Evolutionary conservation across 345 rosid genomes (phyloP), one percentile per base, ranked within the genome.

Genomic region (Gynandropsis gynandra): DNA sequence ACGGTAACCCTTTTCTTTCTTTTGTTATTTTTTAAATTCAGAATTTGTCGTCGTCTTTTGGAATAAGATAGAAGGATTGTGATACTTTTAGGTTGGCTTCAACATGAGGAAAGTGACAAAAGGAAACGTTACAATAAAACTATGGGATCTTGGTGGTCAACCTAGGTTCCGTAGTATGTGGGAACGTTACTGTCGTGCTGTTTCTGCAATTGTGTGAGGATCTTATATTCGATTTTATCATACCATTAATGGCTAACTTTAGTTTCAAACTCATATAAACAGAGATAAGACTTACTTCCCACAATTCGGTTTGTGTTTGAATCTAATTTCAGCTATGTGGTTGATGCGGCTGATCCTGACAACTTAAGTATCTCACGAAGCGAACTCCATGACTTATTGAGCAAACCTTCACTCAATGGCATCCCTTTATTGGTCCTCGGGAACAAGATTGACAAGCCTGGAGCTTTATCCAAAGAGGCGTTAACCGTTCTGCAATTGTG

Each of bases 121-220:
- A 73, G 97, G 95, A 65, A 89, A 80, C 52, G 97, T 89, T 47
- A 85, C 95, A 7, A 89, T 89, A 54, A 89, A 85, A 69, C 69
- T 89, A 64, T 89, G 97, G 95, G 97, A 87, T 75, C 94, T 81
- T 21, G 96, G 96, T 57, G 97, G 97, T 74, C 84, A 85, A 59
- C 96, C 96, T 45, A 78, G 96, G 70, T 83, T 87, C 64, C 93
- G 96, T 68, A 83, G 96, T 50, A 87, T 87, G 96, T 87, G 93
- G 96, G 93, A 87, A 72, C 75, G 96, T 18, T 87, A 87, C 42
- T 87, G 93, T 27, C 96, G 93, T 64, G 78, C 93, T 19, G 93
- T 83, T 66, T 83, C 93, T 48, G 89, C 96, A 8, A 83, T 87
- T 47, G 93, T 83, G 96, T 87, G 81, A 56, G 63, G 10, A 51